These are phyloP conservation scores for Penicillium olsonii DNA, from an alignment of 2,329 filamentous ascomycete species.

Conservation along the genomic window DNA sequence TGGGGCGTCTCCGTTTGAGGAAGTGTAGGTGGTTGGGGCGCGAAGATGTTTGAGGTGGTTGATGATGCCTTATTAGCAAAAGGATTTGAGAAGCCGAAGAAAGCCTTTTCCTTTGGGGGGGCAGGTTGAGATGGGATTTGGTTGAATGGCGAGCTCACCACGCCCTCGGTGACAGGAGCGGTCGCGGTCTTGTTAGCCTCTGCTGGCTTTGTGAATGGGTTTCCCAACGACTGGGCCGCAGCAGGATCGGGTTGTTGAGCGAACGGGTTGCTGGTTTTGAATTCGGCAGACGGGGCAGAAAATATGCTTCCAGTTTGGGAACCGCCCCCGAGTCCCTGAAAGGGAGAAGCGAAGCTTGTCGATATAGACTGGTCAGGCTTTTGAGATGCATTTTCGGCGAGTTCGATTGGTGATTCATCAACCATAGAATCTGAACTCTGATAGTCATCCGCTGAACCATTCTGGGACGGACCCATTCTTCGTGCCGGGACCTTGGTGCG, in stretches of 20 bases:
- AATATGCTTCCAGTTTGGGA: constrained; percentile 4
- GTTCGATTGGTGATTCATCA: constrained; percentile 2
- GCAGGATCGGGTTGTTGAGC: neutral
- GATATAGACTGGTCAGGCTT: neutral
- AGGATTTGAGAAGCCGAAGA: neutral
- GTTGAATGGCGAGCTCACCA: neutral
- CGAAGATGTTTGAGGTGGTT: neutral
- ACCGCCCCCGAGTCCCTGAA: neutral
- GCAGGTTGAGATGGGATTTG: neutral
- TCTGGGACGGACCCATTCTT: constrained; percentile 22
- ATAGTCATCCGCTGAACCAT: constrained; percentile 32
- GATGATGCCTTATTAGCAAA: neutral
- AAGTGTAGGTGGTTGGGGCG: neutral
- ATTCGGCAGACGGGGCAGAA: neutral
- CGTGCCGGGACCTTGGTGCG: constrained; percentile 36
- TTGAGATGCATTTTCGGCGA: constrained; percentile 20
- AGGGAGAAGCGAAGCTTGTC: constrained; percentile 1
- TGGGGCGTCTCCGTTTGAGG: neutral
- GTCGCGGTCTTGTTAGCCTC: neutral
- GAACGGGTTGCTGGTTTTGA: neutral
- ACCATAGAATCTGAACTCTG: constrained; percentile 26
- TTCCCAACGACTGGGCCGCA: neutral
- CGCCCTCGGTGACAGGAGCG: neutral
- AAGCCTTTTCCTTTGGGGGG: neutral
- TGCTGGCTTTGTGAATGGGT: constrained; percentile 8